A percentile compares a stretch with the other conserved stretches of the same genome.
Evolutionary conservation across 2,329 filamentous ascomycete genomes (phyloP).

Genomic region (Colletotrichum lindemuthianum): DNA sequence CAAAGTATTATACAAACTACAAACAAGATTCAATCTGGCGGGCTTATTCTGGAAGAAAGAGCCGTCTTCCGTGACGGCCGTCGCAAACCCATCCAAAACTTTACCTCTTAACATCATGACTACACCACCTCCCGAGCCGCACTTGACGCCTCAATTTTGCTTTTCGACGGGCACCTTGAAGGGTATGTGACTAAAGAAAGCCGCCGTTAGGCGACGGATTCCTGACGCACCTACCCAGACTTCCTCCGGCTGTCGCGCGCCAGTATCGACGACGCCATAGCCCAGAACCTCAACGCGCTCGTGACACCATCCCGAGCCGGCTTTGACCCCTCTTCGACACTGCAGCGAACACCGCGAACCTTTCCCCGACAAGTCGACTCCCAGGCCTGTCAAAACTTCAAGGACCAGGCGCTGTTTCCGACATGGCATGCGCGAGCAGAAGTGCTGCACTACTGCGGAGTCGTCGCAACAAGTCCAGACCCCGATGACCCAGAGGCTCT

Average conservation of each 20-base stretch:
- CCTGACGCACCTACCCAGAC: slow-evolving; percentile 64
- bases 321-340: slow-evolving; percentile 85
- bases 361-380: slow-evolving; percentile 65
- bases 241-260: slow-evolving; percentile 88
- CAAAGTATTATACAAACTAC: background rate
- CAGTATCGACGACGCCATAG: slow-evolving; percentile 91
- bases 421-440: slow-evolving; percentile 87
- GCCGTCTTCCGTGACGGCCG: slow-evolving; percentile 51
- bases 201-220: background rate
- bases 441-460: slow-evolving; percentile 87
- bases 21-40: slow-evolving; percentile 54
- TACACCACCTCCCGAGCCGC: slow-evolving; percentile 56
- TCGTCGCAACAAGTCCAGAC: slow-evolving; percentile 87
- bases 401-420: slow-evolving; percentile 82
- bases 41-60: slow-evolving; percentile 58
- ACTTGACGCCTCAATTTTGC: slow-evolving; percentile 79
- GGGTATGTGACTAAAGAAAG: slow-evolving; percentile 57
- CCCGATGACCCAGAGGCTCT: slow-evolving; percentile 84
- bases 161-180: slow-evolving; percentile 75
- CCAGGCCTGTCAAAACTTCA: slow-evolving; percentile 75
- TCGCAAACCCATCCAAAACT: slow-evolving; percentile 44
- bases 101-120: slow-evolving; percentile 55
- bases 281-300: slow-evolving; percentile 91
- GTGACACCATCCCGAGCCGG: slow-evolving; percentile 75
- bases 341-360: slow-evolving; percentile 65